Conservation (phyloP, 176 grass and related monocot species). For the Themeda triandra region DNA sequence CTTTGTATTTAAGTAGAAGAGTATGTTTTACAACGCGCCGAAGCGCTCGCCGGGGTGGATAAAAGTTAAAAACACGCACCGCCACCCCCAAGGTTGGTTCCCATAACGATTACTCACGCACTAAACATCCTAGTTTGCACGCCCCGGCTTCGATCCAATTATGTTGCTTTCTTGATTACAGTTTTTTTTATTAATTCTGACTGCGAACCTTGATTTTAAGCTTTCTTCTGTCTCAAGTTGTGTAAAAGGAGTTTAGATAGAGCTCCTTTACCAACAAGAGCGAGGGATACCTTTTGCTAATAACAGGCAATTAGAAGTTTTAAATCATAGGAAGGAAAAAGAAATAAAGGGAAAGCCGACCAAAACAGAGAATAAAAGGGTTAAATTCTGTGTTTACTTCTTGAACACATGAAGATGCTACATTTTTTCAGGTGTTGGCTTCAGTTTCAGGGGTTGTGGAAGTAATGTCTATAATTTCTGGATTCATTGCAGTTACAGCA, state of each 20-base stretch:
- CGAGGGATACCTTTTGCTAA: conserved; percentile 12
- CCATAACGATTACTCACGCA: too few species aligned
- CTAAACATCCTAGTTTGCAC: too few species aligned
- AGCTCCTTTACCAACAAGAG: conserved; percentile 50
- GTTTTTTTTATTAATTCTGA: conserved; percentile 11
- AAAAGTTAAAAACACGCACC: too few species aligned
- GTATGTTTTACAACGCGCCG: too few species aligned
- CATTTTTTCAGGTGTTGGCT: conserved; percentile 1
- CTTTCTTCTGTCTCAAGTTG: conserved; percentile 47
- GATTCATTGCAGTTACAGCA: neutral
- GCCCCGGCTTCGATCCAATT: too few species aligned
- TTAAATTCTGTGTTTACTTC: conserved; percentile 23
- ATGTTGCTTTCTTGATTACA: conserved; percentile 18
- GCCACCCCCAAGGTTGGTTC: too few species aligned
- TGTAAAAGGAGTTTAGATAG: conserved; percentile 61
- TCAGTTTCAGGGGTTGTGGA: neutral
- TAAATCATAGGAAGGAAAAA: conserved; percentile 23
- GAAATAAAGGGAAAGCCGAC: conserved; percentile 32
- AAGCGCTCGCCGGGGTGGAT: too few species aligned
- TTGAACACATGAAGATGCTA: conserved; percentile 5
- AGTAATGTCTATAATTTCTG: neutral
- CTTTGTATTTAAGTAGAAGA: too few species aligned
- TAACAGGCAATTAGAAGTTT: conserved; percentile 40
- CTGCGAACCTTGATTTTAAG: conserved; percentile 31
- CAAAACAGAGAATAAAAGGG: conserved; percentile 13